These are phyloP conservation scores for Phytophthora fragariaefolia DNA, from an alignment of 352 stramenopile species.

Conservation along the genomic window DNA sequence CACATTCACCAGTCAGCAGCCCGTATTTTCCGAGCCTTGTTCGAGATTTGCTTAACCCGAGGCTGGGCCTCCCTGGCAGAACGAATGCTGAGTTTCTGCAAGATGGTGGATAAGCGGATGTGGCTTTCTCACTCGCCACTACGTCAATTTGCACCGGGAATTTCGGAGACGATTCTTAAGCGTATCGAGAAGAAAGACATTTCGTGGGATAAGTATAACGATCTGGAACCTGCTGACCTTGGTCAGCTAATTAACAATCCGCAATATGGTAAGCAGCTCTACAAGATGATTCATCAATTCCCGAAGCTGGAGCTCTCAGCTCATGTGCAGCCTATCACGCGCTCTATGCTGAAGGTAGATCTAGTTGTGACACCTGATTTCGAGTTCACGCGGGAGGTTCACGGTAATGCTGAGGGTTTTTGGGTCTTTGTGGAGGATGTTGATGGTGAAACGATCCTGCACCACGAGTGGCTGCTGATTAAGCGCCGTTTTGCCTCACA, in stretches of 20 bases:
- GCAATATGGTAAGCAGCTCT: constrained; percentile 98
- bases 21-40: constrained; percentile 98
- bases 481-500: constrained; percentile 87
- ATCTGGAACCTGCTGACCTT: constrained; percentile 97
- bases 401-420: constrained; percentile 97
- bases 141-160: constrained; percentile 93
- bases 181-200: constrained; percentile 99
- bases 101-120: constrained; percentile 99
- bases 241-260: constrained; percentile 97
- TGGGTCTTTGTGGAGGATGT: constrained; percentile 99
- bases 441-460: constrained; percentile 98
- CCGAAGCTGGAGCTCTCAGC: constrained; percentile 96
- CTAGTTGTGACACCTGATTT: constrained; percentile 98
- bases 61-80: constrained; percentile 96
- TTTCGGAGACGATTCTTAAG: constrained; percentile 96
- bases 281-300: constrained; percentile 99
- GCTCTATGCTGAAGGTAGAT: constrained; percentile 97
- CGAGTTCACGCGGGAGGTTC: constrained; percentile 96
- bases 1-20: constrained; percentile 99
- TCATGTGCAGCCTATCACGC: constrained; percentile 98
- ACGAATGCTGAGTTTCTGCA: constrained; percentile 97
- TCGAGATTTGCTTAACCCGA: constrained; percentile 98
- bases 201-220: constrained; percentile 97
- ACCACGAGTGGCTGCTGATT: constrained; percentile 98
- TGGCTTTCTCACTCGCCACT: constrained; percentile 98